Conservation (phyloP, 495 filamentous ascomycete genomes). For the Entonaema liquescens region DNA sequence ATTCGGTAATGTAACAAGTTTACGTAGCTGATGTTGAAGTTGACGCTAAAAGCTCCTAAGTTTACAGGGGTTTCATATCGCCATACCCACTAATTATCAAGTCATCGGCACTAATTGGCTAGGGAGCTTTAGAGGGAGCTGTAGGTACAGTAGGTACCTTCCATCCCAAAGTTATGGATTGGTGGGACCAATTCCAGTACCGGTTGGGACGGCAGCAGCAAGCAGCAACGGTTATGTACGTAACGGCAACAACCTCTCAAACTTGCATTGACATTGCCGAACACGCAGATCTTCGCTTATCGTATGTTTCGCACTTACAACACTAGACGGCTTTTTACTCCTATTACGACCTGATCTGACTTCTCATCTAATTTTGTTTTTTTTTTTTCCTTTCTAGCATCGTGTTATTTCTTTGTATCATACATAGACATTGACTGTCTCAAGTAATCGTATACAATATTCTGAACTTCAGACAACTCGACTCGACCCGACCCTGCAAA, state of each 20-base stretch:
- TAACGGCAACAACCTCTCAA: constrained; percentile 2
- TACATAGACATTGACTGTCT: constrained; percentile 15
- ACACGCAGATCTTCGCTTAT: constrained; percentile 31
- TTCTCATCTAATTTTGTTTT: background rate
- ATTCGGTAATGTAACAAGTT: background rate
- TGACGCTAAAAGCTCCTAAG: constrained; percentile 16
- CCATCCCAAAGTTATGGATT: background rate
- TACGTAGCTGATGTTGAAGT: background rate
- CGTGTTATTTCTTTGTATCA: constrained; percentile 8
- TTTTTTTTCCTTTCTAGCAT: constrained; percentile 5
- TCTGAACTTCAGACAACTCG: background rate
- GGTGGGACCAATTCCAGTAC: background rate
- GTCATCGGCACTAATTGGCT: constrained; percentile 22
- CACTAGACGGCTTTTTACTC: constrained; percentile 2
- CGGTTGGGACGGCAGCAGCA: background rate
- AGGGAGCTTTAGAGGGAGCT: constrained; percentile 1
- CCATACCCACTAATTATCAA: constrained; percentile 26
- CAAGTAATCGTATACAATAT: constrained; percentile 16
- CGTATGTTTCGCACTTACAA: constrained; percentile 22
- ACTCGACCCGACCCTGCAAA: too few species aligned
- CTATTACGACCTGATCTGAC: constrained; percentile 1
- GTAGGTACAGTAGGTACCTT: background rate
- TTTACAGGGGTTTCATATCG: constrained; percentile 31
- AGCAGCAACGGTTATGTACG: background rate
- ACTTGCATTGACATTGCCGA: constrained; percentile 28